A percentile compares a stretch with the other conserved stretches of the same genome.
Conservation (phyloP, 2,329 filamentous ascomycete genomes). For the Talaromyces piceae region DNA sequence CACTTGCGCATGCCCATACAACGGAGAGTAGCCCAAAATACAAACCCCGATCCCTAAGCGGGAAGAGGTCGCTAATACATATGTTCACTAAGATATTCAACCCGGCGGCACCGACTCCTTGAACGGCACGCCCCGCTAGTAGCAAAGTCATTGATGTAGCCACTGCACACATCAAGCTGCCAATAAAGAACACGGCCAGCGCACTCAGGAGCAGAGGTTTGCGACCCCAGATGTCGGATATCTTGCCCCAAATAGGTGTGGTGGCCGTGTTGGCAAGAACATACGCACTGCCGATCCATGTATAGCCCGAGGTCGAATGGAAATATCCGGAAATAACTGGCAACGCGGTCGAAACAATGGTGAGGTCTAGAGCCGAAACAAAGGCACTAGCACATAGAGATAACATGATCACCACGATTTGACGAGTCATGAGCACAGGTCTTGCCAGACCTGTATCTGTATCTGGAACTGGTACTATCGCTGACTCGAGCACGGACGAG, state of each 20-base stretch:
- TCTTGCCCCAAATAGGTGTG: slow-evolving; percentile 17
- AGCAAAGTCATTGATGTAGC: slow-evolving; percentile 42
- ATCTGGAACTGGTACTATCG: background rate
- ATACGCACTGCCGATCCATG: slow-evolving; percentile 49
- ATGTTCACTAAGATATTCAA: slow-evolving; percentile 43
- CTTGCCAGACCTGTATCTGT: background rate
- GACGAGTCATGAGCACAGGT: background rate
- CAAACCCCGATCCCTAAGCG: slow-evolving; percentile 35
- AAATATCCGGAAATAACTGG: slow-evolving; percentile 49
- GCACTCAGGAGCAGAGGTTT: slow-evolving; percentile 47
- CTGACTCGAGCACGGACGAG: background rate
- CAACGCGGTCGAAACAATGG: slow-evolving; percentile 51
- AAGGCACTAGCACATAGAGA: slow-evolving; percentile 15
- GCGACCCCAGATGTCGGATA: slow-evolving; percentile 53
- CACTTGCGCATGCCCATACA: slow-evolving; percentile 46
- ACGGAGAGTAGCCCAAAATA: slow-evolving; percentile 37
- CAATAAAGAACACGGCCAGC: slow-evolving; percentile 45
- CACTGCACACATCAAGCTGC: slow-evolving; percentile 44
- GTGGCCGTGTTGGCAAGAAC: slow-evolving; percentile 41
- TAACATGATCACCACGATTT: slow-evolving; percentile 11
- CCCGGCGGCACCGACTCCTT: slow-evolving; percentile 45
- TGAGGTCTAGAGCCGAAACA: slow-evolving; percentile 24
- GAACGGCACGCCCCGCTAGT: slow-evolving; percentile 42
- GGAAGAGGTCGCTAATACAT: slow-evolving; percentile 45
- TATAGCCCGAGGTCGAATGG: slow-evolving; percentile 42